Base-by-base conservation (phyloP, 1,284 basidiomycete genomes). In the Ganoderma sinense region DNA sequence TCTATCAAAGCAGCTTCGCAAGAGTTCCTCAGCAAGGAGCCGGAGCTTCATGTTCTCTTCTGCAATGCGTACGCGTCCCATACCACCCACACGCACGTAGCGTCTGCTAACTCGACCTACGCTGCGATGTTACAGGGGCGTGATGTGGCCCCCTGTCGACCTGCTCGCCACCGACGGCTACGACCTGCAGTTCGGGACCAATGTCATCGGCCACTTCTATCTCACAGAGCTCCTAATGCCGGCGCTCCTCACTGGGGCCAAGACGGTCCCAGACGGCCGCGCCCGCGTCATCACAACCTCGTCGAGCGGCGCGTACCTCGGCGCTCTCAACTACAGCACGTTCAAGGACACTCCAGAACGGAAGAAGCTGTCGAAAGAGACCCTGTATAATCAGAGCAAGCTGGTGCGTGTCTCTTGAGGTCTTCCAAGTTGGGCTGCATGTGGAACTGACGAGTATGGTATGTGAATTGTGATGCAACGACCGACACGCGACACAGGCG, bases 121-220 rank as follows among this genome's bases (percentile, higher is more conserved):
- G 61, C 58, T 4, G 16, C 40, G 20, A 10, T 36, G 5, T 41
- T 45, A n/a, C 33, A 87, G 85, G 0, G 87, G 87, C 8, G 82
- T 88, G 20, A 87, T 88, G 86, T 75, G 76, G 10, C 77, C 80
- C 1, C 81, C 83, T 0, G 62, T 79, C 2, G 77, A 80, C 7
- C 59, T 77, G 59, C 67, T 80, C 56, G 87, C 87, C 0, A 75
- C 76, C 7, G 83, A 88, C 59, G 85, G 85, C 0, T 86, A 84
- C 69, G 84, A 88, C 41, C 77, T 87, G 16, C 86, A 87, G 74
- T 88, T 85, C 67, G 87, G 86, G 4, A 86, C 84, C 5, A 88
- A 88, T 69, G 80, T 80, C 23, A 75, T 87, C 40, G 80, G 79
- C 1, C 82, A 82, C 76, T 84, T 82, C 68, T 82, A 80, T 56